A percentile compares a stretch with the other conserved stretches of the same genome.
These are phyloP conservation scores for Ceratocystis papillata DNA, from an alignment of 2,329 filamentous ascomycete species.

Conservation along the genomic window DNA sequence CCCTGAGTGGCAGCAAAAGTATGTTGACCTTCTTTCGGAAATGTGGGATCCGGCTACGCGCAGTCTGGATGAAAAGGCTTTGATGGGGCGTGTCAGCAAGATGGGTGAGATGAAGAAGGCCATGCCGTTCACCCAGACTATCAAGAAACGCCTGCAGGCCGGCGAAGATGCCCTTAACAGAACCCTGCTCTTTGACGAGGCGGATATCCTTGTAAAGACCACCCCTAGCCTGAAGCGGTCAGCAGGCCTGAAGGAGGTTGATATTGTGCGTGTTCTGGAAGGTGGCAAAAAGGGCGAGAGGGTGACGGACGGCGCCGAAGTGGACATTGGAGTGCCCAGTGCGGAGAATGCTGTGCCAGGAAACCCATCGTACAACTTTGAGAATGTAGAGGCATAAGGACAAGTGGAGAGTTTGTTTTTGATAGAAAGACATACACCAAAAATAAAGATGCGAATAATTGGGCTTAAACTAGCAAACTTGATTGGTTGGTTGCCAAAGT, in stretches of 20 bases:
- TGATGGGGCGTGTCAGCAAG: constrained; percentile 70
- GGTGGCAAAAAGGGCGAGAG: constrained; percentile 54
- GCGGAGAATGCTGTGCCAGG: constrained; percentile 74
- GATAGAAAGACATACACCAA: neutral
- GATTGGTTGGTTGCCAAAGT: too few relatives aligned
- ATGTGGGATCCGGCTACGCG: constrained; percentile 53
- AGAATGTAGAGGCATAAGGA: constrained; percentile 48
- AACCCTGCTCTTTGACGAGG: constrained; percentile 79
- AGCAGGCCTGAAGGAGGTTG: constrained; percentile 56
- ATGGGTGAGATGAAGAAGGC: constrained; percentile 89
- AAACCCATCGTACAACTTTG: constrained; percentile 70
- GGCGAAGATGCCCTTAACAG: constrained; percentile 71
- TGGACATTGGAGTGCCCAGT: constrained; percentile 44
- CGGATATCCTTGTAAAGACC: constrained; percentile 65
- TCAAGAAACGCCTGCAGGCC: constrained; percentile 72
- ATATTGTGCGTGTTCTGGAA: constrained; percentile 61
- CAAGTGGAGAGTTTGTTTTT: too few relatives aligned
- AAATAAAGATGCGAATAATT: neutral
- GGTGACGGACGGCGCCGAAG: constrained; percentile 43
- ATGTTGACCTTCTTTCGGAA: constrained; percentile 67
- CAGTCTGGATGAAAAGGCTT: constrained; percentile 64
- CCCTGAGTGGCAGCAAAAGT: constrained; percentile 85
- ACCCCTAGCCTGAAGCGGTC: constrained; percentile 66
- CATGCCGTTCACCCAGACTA: constrained; percentile 84
- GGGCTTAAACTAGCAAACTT: too few relatives aligned